Evolutionary conservation across 2,329 filamentous ascomycete species (phyloP), one percentile per base, ranked within the genome.

Genomic region (Acrocalymma vagum): DNA sequence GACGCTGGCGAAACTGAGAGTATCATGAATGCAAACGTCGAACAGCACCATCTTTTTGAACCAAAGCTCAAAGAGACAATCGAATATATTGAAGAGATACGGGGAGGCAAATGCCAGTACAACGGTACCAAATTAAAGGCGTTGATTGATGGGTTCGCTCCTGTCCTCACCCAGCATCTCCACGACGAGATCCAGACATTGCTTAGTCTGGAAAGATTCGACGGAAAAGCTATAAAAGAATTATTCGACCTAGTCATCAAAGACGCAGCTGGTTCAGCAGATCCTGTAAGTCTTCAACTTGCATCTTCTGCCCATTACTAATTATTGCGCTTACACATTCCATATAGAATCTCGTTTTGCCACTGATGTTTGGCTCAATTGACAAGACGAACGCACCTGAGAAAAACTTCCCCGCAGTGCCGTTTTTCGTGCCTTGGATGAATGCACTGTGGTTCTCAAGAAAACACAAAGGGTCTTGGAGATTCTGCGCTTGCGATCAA

Each of bases 11-110:
- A 28, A 20, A 10, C 16, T 11, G 35, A 17, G 3, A 36, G 16
- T 9, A 18, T 67, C 3, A 72, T 72, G 69, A 53, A 60, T 3
- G 48, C 39, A 7, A 65, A 68, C 17, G 40, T 59, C n/a, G 48
- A 61, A 13, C 63, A 72, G 41, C 70, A 72, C 46, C 47, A 60
- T 20, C 40, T 51, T 2, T 67, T 72, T 27, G 65, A 71, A 5
- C 33, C 35, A 3, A 59, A 60, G 6, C 28, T 72, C 23, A 48
- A 58, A 11, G 48, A 48, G 6, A 58, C 63, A 16, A 36, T 56
- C 6, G 43, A 41, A n/a, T 71, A 68, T 33, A 42, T 34, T 3
- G 30, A 43, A 15, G 25, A 30, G 1, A 40, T 52, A 2, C 4
- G 8, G 5, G 25, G 25, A 0, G 45, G 45, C 13, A 20, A 28